These are phyloP conservation scores for Debaryomyces fabryi DNA, from an alignment of 1,139 yeast genomes.

Conservation along the genomic window DNA sequence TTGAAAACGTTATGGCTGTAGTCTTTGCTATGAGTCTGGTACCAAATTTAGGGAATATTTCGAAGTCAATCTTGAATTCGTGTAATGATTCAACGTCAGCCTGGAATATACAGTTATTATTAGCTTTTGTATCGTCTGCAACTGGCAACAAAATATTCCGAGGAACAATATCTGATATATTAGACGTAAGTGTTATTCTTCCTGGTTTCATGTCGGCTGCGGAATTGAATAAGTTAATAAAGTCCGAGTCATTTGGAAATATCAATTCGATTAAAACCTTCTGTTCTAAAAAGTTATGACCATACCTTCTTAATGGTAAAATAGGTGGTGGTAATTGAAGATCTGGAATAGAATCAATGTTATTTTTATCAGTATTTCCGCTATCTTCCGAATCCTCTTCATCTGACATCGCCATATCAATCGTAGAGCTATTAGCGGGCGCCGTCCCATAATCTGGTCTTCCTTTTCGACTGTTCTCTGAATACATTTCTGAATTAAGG, in stretches of 20 bases:
- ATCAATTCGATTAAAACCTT: conserved; percentile 80
- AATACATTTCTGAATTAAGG: neutral
- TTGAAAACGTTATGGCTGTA: conserved; percentile 66
- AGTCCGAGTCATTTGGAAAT: conserved; percentile 57
- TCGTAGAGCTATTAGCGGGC: neutral
- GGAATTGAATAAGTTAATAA: conserved; percentile 55
- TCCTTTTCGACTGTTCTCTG: neutral
- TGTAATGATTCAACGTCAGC: conserved; percentile 69
- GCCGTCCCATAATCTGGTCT: conserved; percentile 3
- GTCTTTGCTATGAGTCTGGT: conserved; percentile 90
- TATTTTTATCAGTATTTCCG: conserved; percentile 34
- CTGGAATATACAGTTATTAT: conserved; percentile 73
- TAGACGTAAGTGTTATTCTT: conserved; percentile 74
- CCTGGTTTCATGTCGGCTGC: conserved; percentile 51
- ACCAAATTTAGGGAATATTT: conserved; percentile 92
- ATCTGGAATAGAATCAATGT: conserved; percentile 81
- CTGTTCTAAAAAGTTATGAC: conserved; percentile 91
- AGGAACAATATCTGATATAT: conserved; percentile 75
- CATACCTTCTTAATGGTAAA: conserved; percentile 87
- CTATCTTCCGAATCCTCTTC: conserved; percentile 47
- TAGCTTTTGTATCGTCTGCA: conserved; percentile 62
- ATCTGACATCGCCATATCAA: conserved; percentile 33
- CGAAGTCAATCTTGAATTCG: conserved; percentile 82
- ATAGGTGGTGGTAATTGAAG: conserved; percentile 94
- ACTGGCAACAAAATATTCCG: conserved; percentile 81